A percentile compares a stretch with the other conserved stretches of the same genome.
Evolutionary conservation across 495 filamentous ascomycete genomes (phyloP).

Genomic region (Aspergillus haitiensis): DNA sequence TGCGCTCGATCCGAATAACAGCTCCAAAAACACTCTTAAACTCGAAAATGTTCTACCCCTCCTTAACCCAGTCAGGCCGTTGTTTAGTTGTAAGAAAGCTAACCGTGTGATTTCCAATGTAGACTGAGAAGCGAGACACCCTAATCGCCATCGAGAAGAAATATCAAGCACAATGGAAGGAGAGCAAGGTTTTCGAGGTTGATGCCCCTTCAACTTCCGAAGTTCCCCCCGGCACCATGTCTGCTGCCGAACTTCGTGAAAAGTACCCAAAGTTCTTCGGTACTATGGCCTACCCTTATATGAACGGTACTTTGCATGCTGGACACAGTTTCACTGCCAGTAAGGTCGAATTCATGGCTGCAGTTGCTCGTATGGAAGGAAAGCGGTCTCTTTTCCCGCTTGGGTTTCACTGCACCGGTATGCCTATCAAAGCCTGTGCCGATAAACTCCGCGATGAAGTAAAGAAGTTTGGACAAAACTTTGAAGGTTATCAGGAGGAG

Average conservation of each 20-base stretch:
- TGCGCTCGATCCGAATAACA: slow-evolving; percentile 60
- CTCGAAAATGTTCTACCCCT: slow-evolving; percentile 64
- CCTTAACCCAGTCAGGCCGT: slow-evolving; percentile 13
- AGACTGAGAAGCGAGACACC: slow-evolving; percentile 92
- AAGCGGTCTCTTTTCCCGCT: slow-evolving; percentile 82
- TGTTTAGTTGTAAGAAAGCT: slow-evolving; percentile 17
- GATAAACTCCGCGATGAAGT: slow-evolving; percentile 92
- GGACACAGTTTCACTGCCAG: slow-evolving; percentile 87
- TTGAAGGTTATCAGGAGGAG: slow-evolving; percentile 70
- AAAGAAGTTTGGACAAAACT: slow-evolving; percentile 82
- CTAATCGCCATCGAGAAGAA: slow-evolving; percentile 87
- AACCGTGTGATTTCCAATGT: slow-evolving; percentile 16
- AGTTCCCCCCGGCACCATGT: slow-evolving; percentile 67
- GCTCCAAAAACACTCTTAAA: slow-evolving; percentile 67
- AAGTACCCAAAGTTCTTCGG: slow-evolving; percentile 90
- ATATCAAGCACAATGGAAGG: slow-evolving; percentile 85
- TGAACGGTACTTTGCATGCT: slow-evolving; percentile 92
- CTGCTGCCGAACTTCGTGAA: slow-evolving; percentile 69
- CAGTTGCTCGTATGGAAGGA: slow-evolving; percentile 85
- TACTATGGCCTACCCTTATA: slow-evolving; percentile 93
- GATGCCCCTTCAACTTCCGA: slow-evolving; percentile 77
- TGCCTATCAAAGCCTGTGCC: slow-evolving; percentile 96
- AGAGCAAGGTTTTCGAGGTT: slow-evolving; percentile 75
- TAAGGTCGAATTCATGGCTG: slow-evolving; percentile 88
- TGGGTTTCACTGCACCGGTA: slow-evolving; percentile 95